These are phyloP conservation scores for Phlyctochytrium bullatum DNA, from an alignment of 192 early-diverging fungal species.

Conservation along the genomic window DNA sequence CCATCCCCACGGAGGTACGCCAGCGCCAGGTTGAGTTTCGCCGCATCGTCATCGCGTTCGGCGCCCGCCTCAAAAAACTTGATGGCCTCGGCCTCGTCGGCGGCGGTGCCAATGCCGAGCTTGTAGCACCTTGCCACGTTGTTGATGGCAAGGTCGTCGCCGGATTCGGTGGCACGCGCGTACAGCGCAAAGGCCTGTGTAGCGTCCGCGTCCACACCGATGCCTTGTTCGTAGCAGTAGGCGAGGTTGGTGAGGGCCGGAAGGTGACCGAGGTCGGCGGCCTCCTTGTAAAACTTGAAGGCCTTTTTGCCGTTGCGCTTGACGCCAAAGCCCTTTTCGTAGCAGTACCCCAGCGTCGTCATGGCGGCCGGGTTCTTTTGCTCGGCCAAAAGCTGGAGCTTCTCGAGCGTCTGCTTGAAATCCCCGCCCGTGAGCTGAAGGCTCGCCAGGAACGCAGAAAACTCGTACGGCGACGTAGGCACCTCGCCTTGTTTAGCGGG, in stretches of 20 bases:
- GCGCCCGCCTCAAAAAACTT: neutral
- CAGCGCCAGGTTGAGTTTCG: neutral
- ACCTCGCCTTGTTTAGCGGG: neutral
- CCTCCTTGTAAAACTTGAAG: neutral
- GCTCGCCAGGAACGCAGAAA: neutral
- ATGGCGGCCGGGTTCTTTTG: neutral
- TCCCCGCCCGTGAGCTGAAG: neutral
- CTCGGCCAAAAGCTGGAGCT: neutral
- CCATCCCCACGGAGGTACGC: neutral
- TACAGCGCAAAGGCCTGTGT: neutral
- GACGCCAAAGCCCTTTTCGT: neutral
- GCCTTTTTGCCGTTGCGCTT: neutral
- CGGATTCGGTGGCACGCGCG: neutral
- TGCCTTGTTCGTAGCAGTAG: neutral
- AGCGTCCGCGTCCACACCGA: neutral
- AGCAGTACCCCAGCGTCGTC: neutral
- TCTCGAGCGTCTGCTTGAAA: neutral
- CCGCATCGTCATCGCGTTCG: neutral
- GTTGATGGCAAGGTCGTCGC: neutral
- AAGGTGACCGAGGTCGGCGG: neutral
- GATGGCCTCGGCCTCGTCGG: neutral
- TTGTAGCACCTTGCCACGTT: constrained; percentile 2
- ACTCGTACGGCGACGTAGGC: neutral
- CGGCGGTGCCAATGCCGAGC: neutral
- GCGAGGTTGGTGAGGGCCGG: neutral